Conservation (phyloP, 805 yeast species). For the Candida ulmi region DNA sequence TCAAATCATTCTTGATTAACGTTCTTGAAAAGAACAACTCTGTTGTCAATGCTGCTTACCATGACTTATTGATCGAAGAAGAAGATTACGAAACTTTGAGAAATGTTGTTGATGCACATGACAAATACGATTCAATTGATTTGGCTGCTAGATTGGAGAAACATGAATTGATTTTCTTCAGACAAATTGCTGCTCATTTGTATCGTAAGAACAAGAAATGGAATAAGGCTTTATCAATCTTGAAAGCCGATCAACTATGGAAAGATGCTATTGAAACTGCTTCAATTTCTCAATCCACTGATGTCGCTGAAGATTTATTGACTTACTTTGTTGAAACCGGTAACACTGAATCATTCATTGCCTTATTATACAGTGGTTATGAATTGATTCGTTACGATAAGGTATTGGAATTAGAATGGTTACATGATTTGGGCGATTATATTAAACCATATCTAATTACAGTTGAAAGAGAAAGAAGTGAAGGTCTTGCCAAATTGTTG, state of each 20-base stretch:
- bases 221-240: slow-evolving; percentile 79
- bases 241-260: slow-evolving; percentile 93
- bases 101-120: slow-evolving; percentile 81
- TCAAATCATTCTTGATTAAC: slow-evolving; percentile 89
- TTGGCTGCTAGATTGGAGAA: slow-evolving; percentile 90
- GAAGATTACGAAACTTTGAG: slow-evolving; percentile 89
- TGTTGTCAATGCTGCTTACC: slow-evolving; percentile 91
- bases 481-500: slow-evolving; percentile 56
- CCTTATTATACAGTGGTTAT: slow-evolving; percentile 81
- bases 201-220: slow-evolving; percentile 94
- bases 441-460: slow-evolving; percentile 91
- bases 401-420: slow-evolving; percentile 88
- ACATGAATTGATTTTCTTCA: slow-evolving; percentile 85
- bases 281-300: slow-evolving; percentile 67
- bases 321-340: slow-evolving; percentile 95
- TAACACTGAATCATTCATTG: slow-evolving; percentile 91
- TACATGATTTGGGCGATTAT: slow-evolving; percentile 75
- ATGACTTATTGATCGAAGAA: slow-evolving; percentile 91
- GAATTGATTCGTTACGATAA: slow-evolving; percentile 74
- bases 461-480: slow-evolving; percentile 72
- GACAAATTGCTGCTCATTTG: slow-evolving; percentile 92
- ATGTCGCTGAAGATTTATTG: slow-evolving; percentile 83
- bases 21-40: slow-evolving; percentile 88
- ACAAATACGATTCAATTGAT: slow-evolving; percentile 87
- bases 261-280: slow-evolving; percentile 91